phyloP scores from a whole-genome alignment of 2,329 filamentous ascomycete genomes.

The Tympanopsis confertula region DNA sequence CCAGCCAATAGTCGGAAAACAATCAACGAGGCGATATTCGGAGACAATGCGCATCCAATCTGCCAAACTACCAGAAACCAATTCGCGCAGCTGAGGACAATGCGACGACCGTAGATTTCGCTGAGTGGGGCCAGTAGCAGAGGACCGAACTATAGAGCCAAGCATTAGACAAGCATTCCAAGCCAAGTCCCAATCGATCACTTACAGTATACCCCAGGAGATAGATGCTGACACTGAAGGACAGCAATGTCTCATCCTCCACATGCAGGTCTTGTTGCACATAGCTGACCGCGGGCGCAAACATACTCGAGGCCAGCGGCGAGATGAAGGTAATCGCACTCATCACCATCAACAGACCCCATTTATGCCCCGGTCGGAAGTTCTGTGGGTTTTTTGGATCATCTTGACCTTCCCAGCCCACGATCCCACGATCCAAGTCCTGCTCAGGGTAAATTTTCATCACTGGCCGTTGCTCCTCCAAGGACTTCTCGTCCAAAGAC shows the following conservation, averaged over 20 bases:
- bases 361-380: constrained; percentile 41
- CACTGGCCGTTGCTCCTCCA: constrained; percentile 9
- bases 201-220: constrained; percentile 41
- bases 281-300: constrained; percentile 32
- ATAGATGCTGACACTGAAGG: constrained; percentile 50
- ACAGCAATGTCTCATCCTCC: constrained; percentile 25
- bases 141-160: constrained; percentile 25
- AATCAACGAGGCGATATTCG: constrained; percentile 38
- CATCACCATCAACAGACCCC: constrained; percentile 41
- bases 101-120: constrained; percentile 52
- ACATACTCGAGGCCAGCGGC: constrained; percentile 52
- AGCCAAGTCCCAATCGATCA: background rate
- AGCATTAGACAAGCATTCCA: background rate
- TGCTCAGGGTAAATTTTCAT: constrained; percentile 24
- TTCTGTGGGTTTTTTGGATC: constrained; percentile 49
- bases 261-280: constrained; percentile 33
- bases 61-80: constrained; percentile 49
- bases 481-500: too few relatives aligned
- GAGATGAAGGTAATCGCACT: constrained; percentile 53
- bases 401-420: constrained; percentile 47
- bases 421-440: constrained; percentile 37
- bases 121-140: constrained; percentile 44
- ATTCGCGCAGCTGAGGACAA: constrained; percentile 44
- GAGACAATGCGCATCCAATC: constrained; percentile 51
- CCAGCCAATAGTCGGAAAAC: constrained; percentile 48